Conservation (phyloP, 2,329 filamentous ascomycete species). For the Trichoderma hamatum region DNA sequence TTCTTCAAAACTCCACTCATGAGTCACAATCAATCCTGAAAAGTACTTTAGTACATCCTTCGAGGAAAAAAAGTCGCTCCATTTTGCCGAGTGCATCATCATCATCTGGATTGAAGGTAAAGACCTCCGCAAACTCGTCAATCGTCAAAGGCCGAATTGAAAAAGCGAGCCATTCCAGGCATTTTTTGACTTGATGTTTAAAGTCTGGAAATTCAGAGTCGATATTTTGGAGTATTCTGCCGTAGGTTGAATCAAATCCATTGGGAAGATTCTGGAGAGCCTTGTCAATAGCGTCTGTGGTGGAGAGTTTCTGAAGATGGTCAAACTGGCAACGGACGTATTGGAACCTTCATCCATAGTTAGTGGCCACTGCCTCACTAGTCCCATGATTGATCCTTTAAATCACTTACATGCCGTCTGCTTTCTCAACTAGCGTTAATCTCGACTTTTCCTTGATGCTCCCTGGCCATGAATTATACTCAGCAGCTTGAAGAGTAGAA, state of each 20-base stretch:
- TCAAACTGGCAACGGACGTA: constrained; percentile 16
- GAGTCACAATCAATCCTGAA: not conserved
- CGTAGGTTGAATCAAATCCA: constrained; percentile 24
- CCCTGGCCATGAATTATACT: constrained; percentile 9
- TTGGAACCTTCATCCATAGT: constrained; percentile 8
- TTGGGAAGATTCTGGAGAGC: constrained; percentile 12
- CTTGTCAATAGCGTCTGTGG: not conserved
- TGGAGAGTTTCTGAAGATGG: not conserved
- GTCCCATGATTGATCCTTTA: too few relatives aligned
- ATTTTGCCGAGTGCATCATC: too few relatives aligned
- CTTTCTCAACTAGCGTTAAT: not conserved
- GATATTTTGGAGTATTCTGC: constrained; percentile 19
- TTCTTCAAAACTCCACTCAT: too few relatives aligned
- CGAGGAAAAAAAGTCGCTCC: too few relatives aligned
- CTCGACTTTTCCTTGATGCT: not conserved
- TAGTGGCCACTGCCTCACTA: too few relatives aligned
- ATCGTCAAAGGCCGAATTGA: not conserved
- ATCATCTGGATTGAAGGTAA: too few relatives aligned
- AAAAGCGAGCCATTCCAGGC: constrained; percentile 23
- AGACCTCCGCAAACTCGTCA: constrained; percentile 2
- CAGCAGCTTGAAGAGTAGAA: not conserved
- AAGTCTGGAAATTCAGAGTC: not conserved
- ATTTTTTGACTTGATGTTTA: not conserved
- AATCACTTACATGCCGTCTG: constrained; percentile 25
- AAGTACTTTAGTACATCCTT: constrained; percentile 14